Evolutionary conservation across 2,329 filamentous ascomycete genomes (phyloP), one percentile per base, ranked within the genome.

Genomic region (Massarina eburnea): DNA sequence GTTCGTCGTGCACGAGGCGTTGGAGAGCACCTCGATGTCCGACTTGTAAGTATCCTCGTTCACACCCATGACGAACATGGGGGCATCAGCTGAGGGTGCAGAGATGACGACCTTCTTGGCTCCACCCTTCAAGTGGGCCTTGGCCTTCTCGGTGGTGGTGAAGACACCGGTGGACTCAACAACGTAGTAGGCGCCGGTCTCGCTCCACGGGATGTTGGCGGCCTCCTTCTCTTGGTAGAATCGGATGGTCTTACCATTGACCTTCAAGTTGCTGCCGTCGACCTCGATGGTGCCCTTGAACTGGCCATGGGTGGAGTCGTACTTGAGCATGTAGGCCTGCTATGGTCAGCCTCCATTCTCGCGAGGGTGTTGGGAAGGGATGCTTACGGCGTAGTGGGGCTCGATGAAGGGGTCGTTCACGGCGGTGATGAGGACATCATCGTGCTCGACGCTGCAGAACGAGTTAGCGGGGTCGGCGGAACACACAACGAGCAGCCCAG

Each of bases 391-490:
- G 79, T 97, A 97, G 76, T 91, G 80, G 70, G 89, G 84, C 79
- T 96, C 91, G 79, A 99, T 97, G 87, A 99, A 97, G 67, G 94
- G 94, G 76, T 97, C 94, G 83, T 99, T 97, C 80, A 96, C 90
- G 67, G 94, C 92, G 70, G 96, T 90, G 68, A 99, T 82, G 69
- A 96, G 83, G 72, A 97, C 88, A 51, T 95, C 88, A 68, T 82
- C 77, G 79, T 92, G 88, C 84, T 95, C 87, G 73, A 95, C 74
- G 70, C 83, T 86, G 66, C 41, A 57, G 46, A 27, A 46, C 37
- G 36, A 53, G 48, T 69, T 41, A 65, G 61, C 50, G 43, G 37
- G 47, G 43, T 39, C 35, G 27, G 10, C 12, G 30, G 21, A 5
- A 15, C 33, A n/a, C 39, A 18, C 39, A 45, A 27, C 27, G 34